Conservation (phyloP, 495 filamentous ascomycete species). For the Hypomontagnella submonticulosa region DNA sequence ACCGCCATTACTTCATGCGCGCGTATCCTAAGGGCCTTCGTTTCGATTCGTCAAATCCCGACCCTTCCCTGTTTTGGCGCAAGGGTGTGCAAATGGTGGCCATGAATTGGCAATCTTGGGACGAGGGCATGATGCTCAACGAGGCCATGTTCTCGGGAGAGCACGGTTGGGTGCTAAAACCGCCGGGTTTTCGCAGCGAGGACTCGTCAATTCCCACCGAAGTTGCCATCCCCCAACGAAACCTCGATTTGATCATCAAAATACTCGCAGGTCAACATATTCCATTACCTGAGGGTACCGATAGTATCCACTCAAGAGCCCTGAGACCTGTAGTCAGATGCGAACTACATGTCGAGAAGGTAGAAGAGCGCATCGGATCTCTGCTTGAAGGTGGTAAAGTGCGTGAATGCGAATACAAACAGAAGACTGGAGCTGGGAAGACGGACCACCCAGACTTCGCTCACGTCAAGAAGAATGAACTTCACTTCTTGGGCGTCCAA, state of each 20-base stretch:
- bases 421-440: slow-evolving; percentile 47
- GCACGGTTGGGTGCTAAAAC: slow-evolving; percentile 88
- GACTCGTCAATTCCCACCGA: slow-evolving; percentile 12
- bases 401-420: slow-evolving; percentile 46
- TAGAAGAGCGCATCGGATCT: slow-evolving; percentile 46
- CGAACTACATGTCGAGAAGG: slow-evolving; percentile 80
- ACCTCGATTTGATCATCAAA: slow-evolving; percentile 56
- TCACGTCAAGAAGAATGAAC: slow-evolving; percentile 36
- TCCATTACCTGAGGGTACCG: slow-evolving; percentile 49
- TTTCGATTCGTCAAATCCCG: slow-evolving; percentile 84
- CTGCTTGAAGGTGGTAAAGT: slow-evolving; percentile 27
- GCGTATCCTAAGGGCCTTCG: slow-evolving; percentile 86
- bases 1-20: slow-evolving; percentile 85
- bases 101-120: slow-evolving; percentile 91
- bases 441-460: slow-evolving; percentile 59
- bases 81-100: slow-evolving; percentile 92
- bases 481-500: slow-evolving; percentile 54
- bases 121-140: slow-evolving; percentile 96
- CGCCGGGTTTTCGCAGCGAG: slow-evolving; percentile 60
- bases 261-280: slow-evolving; percentile 59
- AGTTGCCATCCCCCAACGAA: slow-evolving; percentile 34
- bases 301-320: slow-evolving; percentile 40
- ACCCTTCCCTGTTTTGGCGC: slow-evolving; percentile 86
- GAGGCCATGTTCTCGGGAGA: slow-evolving; percentile 89
- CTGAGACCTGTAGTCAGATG: slow-evolving; percentile 70